Conservation (phyloP, 305 asterid genomes). For the Salvia sclarea region DNA sequence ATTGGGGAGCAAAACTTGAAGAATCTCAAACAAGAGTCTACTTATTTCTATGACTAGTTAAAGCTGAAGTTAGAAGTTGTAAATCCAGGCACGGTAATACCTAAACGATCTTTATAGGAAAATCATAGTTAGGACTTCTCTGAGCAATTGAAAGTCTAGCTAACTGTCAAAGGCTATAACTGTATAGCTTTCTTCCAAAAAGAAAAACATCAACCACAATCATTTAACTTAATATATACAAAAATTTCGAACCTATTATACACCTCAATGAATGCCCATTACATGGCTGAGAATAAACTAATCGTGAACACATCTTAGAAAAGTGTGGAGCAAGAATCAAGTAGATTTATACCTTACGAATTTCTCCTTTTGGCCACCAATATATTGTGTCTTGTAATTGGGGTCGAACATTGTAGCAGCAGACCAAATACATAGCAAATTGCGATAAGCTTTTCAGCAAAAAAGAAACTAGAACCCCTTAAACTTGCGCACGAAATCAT, state of each 20-base stretch:
- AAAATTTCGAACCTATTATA: neutral
- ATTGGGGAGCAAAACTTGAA: neutral
- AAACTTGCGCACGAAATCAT: slow-evolving; percentile 38
- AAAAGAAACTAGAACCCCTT: slow-evolving; percentile 29
- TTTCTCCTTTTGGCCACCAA: slow-evolving; percentile 80
- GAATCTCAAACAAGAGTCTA: slow-evolving; percentile 1
- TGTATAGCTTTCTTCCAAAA: neutral
- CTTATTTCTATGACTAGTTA: neutral
- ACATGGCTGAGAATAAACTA: slow-evolving; percentile 10
- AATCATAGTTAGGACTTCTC: neutral
- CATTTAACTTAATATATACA: neutral
- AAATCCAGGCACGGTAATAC: neutral
- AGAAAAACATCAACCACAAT: neutral
- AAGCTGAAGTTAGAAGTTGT: neutral
- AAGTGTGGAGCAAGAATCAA: slow-evolving; percentile 2
- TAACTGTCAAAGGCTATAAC: neutral
- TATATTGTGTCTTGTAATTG: slow-evolving; percentile 59
- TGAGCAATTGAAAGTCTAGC: neutral
- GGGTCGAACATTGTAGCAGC: slow-evolving; percentile 54
- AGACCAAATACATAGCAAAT: slow-evolving; percentile 39
- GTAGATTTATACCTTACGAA: slow-evolving; percentile 59
- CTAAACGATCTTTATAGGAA: neutral
- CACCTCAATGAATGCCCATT: slow-evolving; percentile 1
- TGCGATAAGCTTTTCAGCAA: slow-evolving; percentile 26
- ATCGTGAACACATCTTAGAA: neutral